These are phyloP conservation scores for Kwoniella heveanensis DNA, from an alignment of 768 basidiomycete species.

Conservation along the genomic window DNA sequence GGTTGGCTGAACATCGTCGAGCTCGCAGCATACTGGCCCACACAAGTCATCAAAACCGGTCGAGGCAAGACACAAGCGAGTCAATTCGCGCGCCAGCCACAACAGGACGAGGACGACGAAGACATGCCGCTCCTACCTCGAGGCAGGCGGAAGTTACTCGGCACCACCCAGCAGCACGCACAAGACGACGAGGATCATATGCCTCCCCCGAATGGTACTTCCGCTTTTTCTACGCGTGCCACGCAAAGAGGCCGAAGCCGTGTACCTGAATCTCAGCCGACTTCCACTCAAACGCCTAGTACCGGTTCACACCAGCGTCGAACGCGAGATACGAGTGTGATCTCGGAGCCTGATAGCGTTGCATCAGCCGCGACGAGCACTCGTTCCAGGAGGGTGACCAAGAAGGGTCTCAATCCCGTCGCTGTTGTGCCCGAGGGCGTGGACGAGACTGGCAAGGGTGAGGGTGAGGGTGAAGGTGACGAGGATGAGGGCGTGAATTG, in stretches of 20 bases:
- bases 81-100: constrained; percentile 8
- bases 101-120: constrained; percentile 26
- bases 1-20: background rate
- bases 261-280: constrained; percentile 8
- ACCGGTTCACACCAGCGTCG: constrained; percentile 7
- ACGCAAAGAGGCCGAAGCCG: constrained; percentile 15
- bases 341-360: constrained; percentile 26
- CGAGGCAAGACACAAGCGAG: constrained; percentile 12
- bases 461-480: constrained; percentile 27
- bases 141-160: constrained; percentile 24
- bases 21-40: constrained; percentile 43
- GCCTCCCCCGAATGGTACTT: constrained; percentile 5
- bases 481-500: constrained; percentile 19
- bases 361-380: constrained; percentile 4
- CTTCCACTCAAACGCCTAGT: constrained; percentile 6
- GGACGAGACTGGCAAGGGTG: background rate
- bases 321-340: constrained; percentile 29
- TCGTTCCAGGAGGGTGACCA: background rate
- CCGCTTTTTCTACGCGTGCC: background rate
- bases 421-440: too few species aligned
- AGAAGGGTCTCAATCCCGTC: too few species aligned
- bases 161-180: constrained; percentile 19
- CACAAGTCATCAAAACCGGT: constrained; percentile 14
- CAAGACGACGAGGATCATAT: constrained; percentile 28
- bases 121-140: constrained; percentile 42